Base-by-base conservation (phyloP, 2,329 filamentous ascomycete species). In the Aspergillus sp. region DNA sequence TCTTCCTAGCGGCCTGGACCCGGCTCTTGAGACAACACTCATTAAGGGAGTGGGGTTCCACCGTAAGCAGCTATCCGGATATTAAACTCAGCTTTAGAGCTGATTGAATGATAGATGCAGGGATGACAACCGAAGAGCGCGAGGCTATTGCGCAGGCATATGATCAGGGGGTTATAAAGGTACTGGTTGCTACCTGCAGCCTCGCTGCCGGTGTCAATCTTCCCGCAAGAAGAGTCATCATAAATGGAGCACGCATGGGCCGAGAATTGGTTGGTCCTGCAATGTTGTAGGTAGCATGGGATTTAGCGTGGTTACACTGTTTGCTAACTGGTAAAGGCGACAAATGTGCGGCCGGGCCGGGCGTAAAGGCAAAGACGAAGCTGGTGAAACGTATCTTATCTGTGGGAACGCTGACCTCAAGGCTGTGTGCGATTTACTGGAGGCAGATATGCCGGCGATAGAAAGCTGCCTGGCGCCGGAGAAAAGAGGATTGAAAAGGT, bases 171-270 rank as follows among this genome's bases (percentile, higher is more conserved):
- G 77, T 83, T 5, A 70, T 92, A 17, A 87, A 88, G 63, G 84
- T 91, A 1, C 86, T 90, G 52, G 85, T 91, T 15, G 89, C 89
- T 39, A 93, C 89, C 2, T 91, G 89, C 66, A 91, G 88, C 68
- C 80, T 93, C 56, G 89, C 89, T n/a, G 89, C 89, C 13, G 89
- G 89, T n/a, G 90, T 93, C 58, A 92, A 93, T 71, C 76, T 93
- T 17, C 80, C 80, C 13, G 89, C 89, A 7, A 80, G 89, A 53
- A 80, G 89, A 63, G 89, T 93, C 1, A 90, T 93, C 58, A 80
- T 90, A 24, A 89, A 91, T 68, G 88, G 86, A 60, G 89, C 87
- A 30, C 82, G 87, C 41, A 91, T 92, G 88, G 89, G 89, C 0
- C 82, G 87, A 52, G 88, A 91, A 46, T 77, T 91, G 48, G 84